phyloP scores from a whole-genome alignment of 2,329 filamentous ascomycete genomes.

The Fusarium buharicum region DNA sequence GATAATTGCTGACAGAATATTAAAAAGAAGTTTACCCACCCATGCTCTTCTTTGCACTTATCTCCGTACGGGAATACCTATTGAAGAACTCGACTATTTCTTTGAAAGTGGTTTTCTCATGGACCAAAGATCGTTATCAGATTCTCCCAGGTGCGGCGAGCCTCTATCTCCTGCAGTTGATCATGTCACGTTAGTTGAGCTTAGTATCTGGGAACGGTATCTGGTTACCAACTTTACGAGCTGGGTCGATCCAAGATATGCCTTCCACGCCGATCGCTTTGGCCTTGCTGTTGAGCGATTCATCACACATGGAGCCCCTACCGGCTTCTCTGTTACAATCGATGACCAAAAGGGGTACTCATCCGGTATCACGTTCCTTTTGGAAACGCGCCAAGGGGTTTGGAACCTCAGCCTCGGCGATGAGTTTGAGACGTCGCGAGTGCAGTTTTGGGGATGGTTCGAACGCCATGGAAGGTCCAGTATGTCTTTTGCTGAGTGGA shows the following conservation, averaged over 20 bases:
- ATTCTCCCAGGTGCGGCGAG: too few species aligned
- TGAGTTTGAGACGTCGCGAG: not conserved
- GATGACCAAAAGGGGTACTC: not conserved
- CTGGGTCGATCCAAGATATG: not conserved
- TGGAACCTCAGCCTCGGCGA: too few species aligned
- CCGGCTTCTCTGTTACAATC: not conserved
- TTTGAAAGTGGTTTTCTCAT: not conserved
- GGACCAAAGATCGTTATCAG: not conserved
- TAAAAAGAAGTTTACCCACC: not conserved
- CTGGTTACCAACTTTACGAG: not conserved
- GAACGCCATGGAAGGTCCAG: not conserved
- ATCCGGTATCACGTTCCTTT: not conserved
- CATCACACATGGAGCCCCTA: not conserved
- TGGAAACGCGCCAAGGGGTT: not conserved
- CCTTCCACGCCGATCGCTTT: not conserved
- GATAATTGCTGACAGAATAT: not conserved
- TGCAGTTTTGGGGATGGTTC: not conserved
- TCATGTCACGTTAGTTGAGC: not conserved
- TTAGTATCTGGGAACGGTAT: not conserved
- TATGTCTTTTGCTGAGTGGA: not conserved
- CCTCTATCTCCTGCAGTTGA: too few species aligned
- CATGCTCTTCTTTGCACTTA: not conserved
- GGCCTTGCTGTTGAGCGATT: not conserved
- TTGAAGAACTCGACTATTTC: not conserved
- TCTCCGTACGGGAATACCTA: not conserved